Evolutionary conservation across 352 stramenopile species (phyloP).

Genomic region (Globisporangium yorkense): DNA sequence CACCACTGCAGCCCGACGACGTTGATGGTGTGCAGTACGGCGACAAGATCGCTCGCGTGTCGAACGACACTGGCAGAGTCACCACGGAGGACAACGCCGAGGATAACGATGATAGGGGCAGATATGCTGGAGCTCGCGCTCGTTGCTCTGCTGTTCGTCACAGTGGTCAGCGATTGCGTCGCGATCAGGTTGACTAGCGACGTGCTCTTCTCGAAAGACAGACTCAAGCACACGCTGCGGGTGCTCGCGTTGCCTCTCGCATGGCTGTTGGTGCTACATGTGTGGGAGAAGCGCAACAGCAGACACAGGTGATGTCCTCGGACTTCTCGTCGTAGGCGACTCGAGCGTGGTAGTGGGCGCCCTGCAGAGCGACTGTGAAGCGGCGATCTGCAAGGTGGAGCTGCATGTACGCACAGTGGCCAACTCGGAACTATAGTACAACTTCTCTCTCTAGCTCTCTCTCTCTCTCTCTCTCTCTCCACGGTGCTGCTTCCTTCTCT

Average conservation of each 20-base stretch:
- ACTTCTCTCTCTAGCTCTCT: neutral
- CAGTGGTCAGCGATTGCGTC: slow-evolving; percentile 31
- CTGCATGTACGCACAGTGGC: too few species aligned
- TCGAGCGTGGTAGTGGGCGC: too few species aligned
- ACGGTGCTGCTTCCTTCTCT: neutral
- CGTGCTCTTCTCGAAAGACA: slow-evolving; percentile 22
- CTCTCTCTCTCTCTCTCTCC: neutral
- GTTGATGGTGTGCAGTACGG: slow-evolving; percentile 64
- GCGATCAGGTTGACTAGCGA: slow-evolving; percentile 30
- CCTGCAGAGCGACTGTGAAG: too few species aligned
- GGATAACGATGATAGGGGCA: neutral
- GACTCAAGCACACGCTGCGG: slow-evolving; percentile 32
- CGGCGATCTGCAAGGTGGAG: too few species aligned
- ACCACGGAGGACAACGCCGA: slow-evolving; percentile 10
- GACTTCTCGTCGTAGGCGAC: neutral
- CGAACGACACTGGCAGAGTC: slow-evolving; percentile 1
- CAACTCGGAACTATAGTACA: slow-evolving; percentile 7
- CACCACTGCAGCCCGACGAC: slow-evolving; percentile 41
- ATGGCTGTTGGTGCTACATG: slow-evolving; percentile 39
- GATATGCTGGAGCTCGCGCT: slow-evolving; percentile 35
- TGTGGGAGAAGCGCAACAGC: slow-evolving; percentile 29
- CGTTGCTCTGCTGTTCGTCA: slow-evolving; percentile 17
- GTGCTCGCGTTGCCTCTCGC: slow-evolving; percentile 42
- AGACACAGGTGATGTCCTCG: slow-evolving; percentile 7
- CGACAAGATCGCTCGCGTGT: slow-evolving; percentile 43